phyloP scores from a whole-genome alignment of 2,329 filamentous ascomycete genomes.

The Ophioceras dolichostomum region DNA sequence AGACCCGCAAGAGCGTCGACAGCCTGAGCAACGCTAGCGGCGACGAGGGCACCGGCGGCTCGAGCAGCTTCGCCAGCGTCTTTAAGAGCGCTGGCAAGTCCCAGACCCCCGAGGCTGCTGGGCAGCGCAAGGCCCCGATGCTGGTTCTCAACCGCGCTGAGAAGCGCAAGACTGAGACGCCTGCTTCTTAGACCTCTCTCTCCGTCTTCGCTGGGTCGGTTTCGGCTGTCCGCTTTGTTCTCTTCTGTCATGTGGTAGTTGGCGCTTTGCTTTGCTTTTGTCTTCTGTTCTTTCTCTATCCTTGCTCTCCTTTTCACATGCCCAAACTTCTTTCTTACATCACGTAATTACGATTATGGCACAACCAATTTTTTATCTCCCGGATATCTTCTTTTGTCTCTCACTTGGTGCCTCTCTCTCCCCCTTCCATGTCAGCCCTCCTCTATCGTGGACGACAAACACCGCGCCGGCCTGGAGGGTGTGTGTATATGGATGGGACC shows the following conservation, averaged over 20 bases:
- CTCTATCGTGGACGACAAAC: constrained; percentile 1
- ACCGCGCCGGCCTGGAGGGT: constrained; percentile 1
- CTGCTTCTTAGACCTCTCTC: no score
- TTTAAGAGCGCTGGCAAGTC: constrained; percentile 47
- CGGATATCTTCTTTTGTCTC: constrained; percentile 5
- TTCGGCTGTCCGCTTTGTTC: constrained; percentile 6
- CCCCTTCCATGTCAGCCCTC: not conserved
- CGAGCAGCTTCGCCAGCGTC: constrained; percentile 48
- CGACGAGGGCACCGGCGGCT: constrained; percentile 35
- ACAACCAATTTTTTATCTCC: no score
- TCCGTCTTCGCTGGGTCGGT: no score
- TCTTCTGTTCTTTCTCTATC: constrained; percentile 7
- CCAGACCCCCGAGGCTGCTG: constrained; percentile 43
- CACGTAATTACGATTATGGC: constrained; percentile 17
- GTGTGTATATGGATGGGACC: no score
- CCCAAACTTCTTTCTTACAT: not conserved
- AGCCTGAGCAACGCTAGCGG: constrained; percentile 50
- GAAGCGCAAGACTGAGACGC: constrained; percentile 73
- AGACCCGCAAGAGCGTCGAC: constrained; percentile 46
- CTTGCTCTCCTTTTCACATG: not conserved
- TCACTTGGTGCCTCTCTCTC: constrained; percentile 4
- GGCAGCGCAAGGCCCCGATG: constrained; percentile 72
- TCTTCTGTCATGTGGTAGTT: not conserved
- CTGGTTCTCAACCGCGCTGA: constrained; percentile 80
- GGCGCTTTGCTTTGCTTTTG: not conserved